Conservation (phyloP, 257 asterid genomes). For the Cinchona pubescens region DNA sequence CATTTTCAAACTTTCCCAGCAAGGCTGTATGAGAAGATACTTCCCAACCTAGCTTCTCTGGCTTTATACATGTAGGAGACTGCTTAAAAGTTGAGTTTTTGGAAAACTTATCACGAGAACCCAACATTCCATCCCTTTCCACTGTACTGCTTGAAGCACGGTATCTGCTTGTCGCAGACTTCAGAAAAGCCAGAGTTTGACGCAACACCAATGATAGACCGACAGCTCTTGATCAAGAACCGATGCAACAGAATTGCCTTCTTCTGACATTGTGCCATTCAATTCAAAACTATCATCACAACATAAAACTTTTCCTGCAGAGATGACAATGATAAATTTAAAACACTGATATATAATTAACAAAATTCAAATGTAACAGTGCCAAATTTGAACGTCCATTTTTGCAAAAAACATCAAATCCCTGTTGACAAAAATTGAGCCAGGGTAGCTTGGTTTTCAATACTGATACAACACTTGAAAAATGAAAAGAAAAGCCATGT, state of each 20-base stretch:
- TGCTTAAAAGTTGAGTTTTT: slow-evolving; percentile 11
- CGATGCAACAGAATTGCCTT: slow-evolving; percentile 6
- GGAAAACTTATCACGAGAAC: slow-evolving; percentile 10
- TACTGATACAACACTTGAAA: neutral
- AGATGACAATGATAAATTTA: neutral
- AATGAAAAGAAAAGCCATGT: neutral
- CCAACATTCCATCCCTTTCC: slow-evolving; percentile 14
- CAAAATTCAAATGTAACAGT: neutral
- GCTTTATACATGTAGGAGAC: slow-evolving; percentile 29
- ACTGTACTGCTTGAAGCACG: slow-evolving; percentile 11
- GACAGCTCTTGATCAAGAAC: slow-evolving; percentile 17
- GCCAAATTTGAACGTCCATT: neutral
- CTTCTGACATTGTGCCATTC: slow-evolving; percentile 10
- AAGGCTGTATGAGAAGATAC: slow-evolving; percentile 40
- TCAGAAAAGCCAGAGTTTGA: slow-evolving; percentile 19
- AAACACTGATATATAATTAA: neutral
- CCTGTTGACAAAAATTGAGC: neutral
- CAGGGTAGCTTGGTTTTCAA: neutral
- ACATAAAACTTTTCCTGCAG: neutral
- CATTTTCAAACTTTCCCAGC: slow-evolving; percentile 52
- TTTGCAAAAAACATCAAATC: neutral
- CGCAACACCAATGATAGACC: neutral
- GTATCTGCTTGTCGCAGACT: slow-evolving; percentile 25
- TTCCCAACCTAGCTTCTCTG: slow-evolving; percentile 35
- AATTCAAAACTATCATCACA: slow-evolving; percentile 1